These are phyloP conservation scores for Periglandula ipomoeae DNA, from an alignment of 2,329 filamentous ascomycete species.

Conservation along the genomic window DNA sequence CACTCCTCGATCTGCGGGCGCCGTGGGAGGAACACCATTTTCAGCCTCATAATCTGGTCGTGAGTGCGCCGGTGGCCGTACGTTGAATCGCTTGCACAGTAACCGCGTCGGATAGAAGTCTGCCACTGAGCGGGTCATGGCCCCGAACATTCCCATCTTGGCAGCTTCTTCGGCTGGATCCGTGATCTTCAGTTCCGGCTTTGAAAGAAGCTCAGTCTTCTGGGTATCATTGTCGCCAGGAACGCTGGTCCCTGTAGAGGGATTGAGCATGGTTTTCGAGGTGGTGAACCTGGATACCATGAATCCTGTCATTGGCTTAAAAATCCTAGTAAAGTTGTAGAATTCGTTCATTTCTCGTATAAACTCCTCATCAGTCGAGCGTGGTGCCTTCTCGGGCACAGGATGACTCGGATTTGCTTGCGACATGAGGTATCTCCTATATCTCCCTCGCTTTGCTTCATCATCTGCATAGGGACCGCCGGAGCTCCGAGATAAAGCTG, in stretches of 20 bases:
- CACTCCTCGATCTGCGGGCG: background rate
- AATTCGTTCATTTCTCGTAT: conserved; percentile 73
- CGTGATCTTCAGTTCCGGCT: conserved; percentile 23
- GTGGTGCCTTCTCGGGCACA: conserved; percentile 39
- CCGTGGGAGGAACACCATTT: background rate
- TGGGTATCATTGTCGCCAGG: conserved; percentile 7
- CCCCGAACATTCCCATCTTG: conserved; percentile 84
- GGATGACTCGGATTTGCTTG: conserved; percentile 40
- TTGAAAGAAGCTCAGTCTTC: conserved; percentile 18
- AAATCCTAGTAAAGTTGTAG: conserved; percentile 55
- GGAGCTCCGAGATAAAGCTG: conserved; percentile 56
- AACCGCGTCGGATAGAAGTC: conserved; percentile 75
- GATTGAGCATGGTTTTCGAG: conserved; percentile 37
- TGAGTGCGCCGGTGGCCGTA: conserved; percentile 65
- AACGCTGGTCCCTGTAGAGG: conserved; percentile 10
- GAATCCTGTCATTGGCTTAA: conserved; percentile 81
- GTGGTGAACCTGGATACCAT: conserved; percentile 94
- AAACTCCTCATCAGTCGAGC: conserved; percentile 61
- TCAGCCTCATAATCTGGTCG: conserved; percentile 38
- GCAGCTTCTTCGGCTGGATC: conserved; percentile 83
- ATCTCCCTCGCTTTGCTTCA: conserved; percentile 68
- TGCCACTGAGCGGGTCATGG: conserved; percentile 64
- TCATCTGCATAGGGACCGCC: conserved; percentile 77
- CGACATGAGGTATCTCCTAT: conserved; percentile 71
- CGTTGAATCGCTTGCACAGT: conserved; percentile 90